Percentiles rank a stretch among this genome's conserved stretches.
These are phyloP conservation scores for Phytopythium boreale DNA, from an alignment of 352 stramenopile species.

Conservation along the genomic window DNA sequence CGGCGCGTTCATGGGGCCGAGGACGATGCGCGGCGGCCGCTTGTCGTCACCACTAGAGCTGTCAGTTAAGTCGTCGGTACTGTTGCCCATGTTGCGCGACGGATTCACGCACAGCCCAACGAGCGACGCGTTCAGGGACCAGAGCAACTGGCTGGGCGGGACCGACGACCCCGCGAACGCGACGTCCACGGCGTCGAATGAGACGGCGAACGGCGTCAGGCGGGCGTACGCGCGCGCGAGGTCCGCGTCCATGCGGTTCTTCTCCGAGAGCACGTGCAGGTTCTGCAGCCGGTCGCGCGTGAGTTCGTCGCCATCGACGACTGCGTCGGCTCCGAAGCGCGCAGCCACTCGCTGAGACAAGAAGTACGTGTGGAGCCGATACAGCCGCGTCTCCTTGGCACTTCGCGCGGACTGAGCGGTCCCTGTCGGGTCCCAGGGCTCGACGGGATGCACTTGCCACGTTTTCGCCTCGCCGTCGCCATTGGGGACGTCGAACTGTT, in stretches of 20 bases:
- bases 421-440: conserved; percentile 64
- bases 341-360: conserved; percentile 28
- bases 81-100: conserved; percentile 1
- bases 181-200: conserved; percentile 60
- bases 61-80: background rate
- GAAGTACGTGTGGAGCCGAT: conserved; percentile 83
- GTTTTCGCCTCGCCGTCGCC: conserved; percentile 10
- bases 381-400: conserved; percentile 82
- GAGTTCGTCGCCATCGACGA: conserved; percentile 8
- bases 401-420: conserved; percentile 60
- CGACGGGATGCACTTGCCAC: conserved; percentile 59
- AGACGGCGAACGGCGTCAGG: conserved; percentile 45
- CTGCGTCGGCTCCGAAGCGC: background rate
- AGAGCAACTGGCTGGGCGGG: conserved; percentile 68
- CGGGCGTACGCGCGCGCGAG: conserved; percentile 50
- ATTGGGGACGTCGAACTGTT: conserved; percentile 76
- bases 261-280: conserved; percentile 65
- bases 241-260: conserved; percentile 52
- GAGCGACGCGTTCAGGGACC: conserved; percentile 66
- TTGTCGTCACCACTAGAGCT: conserved; percentile 10
- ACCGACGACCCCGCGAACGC: conserved; percentile 57
- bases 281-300: conserved; percentile 51
- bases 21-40: conserved; percentile 51
- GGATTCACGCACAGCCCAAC: conserved; percentile 73
- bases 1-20: conserved; percentile 49